Evolutionary conservation across 2,329 filamentous ascomycete species (phyloP).

Genomic region (Pseudopyricularia cyperi): DNA sequence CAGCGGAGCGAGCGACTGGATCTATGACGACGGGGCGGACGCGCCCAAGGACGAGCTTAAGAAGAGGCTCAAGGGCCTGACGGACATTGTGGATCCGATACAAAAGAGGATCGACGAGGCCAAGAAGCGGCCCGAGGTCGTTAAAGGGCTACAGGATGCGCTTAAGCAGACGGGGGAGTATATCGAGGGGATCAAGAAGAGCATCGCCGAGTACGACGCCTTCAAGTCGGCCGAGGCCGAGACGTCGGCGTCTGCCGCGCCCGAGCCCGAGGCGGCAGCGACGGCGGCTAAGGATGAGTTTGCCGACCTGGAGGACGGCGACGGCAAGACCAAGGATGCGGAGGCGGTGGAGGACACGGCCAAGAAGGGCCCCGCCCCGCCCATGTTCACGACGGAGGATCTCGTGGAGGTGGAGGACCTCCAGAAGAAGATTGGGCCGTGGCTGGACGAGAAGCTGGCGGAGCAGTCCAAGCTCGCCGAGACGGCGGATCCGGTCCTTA

Average conservation of each 20-base stretch:
- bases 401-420: constrained; percentile 50
- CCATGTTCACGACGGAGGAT: constrained; percentile 62
- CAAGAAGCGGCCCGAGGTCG: constrained; percentile 53
- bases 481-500: constrained; percentile 63
- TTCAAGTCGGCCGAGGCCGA: constrained; percentile 39
- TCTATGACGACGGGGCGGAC: constrained; percentile 72
- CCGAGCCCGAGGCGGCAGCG: too few relatives aligned
- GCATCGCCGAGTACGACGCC: constrained; percentile 55
- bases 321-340: constrained; percentile 22
- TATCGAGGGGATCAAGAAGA: constrained; percentile 53
- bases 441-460: constrained; percentile 61
- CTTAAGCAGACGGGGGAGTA: constrained; percentile 61
- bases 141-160: constrained; percentile 55
- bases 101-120: constrained; percentile 63
- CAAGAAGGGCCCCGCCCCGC: constrained; percentile 41
- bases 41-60: constrained; percentile 65
- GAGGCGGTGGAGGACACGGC: constrained; percentile 29
- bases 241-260: constrained; percentile 22
- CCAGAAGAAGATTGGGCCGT: constrained; percentile 50
- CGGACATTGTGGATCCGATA: constrained; percentile 66
- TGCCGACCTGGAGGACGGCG: constrained; percentile 68
- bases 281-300: constrained; percentile 36
- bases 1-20: constrained; percentile 68
- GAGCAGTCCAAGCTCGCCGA: constrained; percentile 57
- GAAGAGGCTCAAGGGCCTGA: constrained; percentile 62